Conservation (phyloP, 768 basidiomycete genomes). For the Tricholoma terreum region DNA sequence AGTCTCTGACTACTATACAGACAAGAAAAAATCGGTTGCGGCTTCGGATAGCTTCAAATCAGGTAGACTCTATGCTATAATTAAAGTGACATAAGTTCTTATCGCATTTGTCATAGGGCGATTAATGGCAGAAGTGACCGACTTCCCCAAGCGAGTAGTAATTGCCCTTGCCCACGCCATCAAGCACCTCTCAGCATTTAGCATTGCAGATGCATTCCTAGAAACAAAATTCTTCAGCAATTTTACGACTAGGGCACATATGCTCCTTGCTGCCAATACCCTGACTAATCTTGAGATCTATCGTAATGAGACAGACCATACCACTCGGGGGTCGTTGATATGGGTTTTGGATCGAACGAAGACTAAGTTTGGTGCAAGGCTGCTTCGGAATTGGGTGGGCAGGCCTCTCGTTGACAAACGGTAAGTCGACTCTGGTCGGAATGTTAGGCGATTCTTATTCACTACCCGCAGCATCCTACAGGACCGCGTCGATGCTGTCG, state of each 20-base stretch:
- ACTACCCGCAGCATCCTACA: constrained; percentile 54
- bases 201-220: constrained; percentile 72
- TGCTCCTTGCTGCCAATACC: constrained; percentile 89
- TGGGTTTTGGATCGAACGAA: constrained; percentile 85
- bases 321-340: constrained; percentile 71
- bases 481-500: constrained; percentile 78
- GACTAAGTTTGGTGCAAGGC: constrained; percentile 84
- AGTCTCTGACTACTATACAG: constrained; percentile 64
- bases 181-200: constrained; percentile 68
- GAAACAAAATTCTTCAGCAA: constrained; percentile 75
- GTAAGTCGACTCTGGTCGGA: constrained; percentile 35
- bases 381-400: constrained; percentile 84
- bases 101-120: constrained; percentile 39
- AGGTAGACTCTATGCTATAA: constrained; percentile 30
- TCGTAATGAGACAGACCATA: constrained; percentile 81
- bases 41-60: constrained; percentile 45
- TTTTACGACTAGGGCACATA: constrained; percentile 75
- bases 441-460: background rate
- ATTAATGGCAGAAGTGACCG: constrained; percentile 57
- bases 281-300: constrained; percentile 91
- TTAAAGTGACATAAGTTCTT: background rate
- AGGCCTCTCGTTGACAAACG: constrained; percentile 72
- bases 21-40: constrained; percentile 36
- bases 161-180: constrained; percentile 73
- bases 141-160: constrained; percentile 67